Base-by-base conservation (phyloP, 139 green algal genomes). In the Ettlia oleoabundans region DNA sequence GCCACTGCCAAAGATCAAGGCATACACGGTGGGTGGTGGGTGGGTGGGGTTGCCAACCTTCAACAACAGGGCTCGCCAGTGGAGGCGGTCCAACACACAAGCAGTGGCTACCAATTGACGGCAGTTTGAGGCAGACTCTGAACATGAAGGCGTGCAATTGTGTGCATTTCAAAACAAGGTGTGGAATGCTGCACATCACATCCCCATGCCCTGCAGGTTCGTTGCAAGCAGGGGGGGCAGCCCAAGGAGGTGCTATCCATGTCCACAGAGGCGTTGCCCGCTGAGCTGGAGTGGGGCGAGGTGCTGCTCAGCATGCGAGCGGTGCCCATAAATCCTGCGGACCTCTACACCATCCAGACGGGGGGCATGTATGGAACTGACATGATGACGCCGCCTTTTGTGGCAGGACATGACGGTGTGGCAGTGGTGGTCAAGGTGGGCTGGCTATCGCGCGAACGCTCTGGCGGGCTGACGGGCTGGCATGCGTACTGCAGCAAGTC, bases 211-310 rank as follows among this genome's bases (percentile, higher is more conserved):
- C n/a, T n/a, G n/a, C 80, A 90, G 86, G 86, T 93, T 58, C 66
- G 42, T 2, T 93, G 90, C 81, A 55, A 53, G 0, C 58, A 53
- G 21, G 69, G 82, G 24, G 86, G 85, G 8, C 28, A 70, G 19
- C 83, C 91, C 2, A 38, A 51, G 2, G 85, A 92, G 19, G 80
- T 90, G 37, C 84, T 95, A 42, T 37, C 73, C 26, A 47, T 93
- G 51, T n/a, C 62, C 24, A 78, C 80, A 35, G 79, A 88, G 67
- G 32, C 88, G 9, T 86, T 96, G 63, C 90, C 93, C 3, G 32
- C 78, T 1, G 85, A 86, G 47, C 88, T 98, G 55, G 92, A 97
- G 74, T 98, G 93, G 93, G 94, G 95, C 21, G 38, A 81, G 78
- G 94, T 97, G 40, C 84, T 96, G 53, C 85, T 98, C 37, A 92